Evolutionary conservation across 2,329 filamentous ascomycete species (phyloP), one percentile per base, ranked within the genome.

Genomic region (Pseudogymnoascus sp.): DNA sequence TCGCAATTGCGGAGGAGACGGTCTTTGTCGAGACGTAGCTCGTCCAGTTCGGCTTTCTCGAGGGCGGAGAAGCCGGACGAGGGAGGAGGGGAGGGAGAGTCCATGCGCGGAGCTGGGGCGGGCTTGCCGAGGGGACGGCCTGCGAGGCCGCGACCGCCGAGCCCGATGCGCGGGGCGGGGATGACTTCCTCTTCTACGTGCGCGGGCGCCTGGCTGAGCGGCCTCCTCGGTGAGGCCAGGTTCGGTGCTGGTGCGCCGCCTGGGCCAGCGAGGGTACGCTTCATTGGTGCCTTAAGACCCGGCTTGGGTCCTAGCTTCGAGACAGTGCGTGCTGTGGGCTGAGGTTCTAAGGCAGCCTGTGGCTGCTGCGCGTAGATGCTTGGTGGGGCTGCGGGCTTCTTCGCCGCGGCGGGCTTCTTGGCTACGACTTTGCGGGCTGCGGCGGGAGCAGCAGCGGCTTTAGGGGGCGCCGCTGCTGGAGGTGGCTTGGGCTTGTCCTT

Each of bases 41-140:
- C 92, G 66, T 96, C 91, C 1, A 99, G 79, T 73, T 99, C 93
- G n/a, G 91, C 90, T 45, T 90, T 85, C 72, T 99, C 94, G n/a
- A 90, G 81, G 7, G 88, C 82, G 18, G 87, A 84, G 58, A 96
- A 79, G 0, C 88, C 88, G 39, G 84, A 86, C 0, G 87, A 82
- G 1, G 82, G 78, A 5, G 78, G 76, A 9, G 79, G 74, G 21
- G 80, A 75, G 4, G 77, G 74, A 1, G 83, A 76, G 12, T 81
- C 78, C 13, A 79, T 72, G 12, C 78, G 73, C 18, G 82, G 76
- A 12, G 82, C 78, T 6, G 80, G 74, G 13, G 79, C 73, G 39
- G 90, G 89, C 72, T 94, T 95, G 12, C 88, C 87, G 10, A 99
- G 81, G 0, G 94, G 92, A 21, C 94, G 86, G 6, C 88, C 89